Percentiles rank a stretch among this genome's conserved stretches.
Conservation (phyloP, 2,329 filamentous ascomycete genomes). For the Dactylonectria estremocensis region DNA sequence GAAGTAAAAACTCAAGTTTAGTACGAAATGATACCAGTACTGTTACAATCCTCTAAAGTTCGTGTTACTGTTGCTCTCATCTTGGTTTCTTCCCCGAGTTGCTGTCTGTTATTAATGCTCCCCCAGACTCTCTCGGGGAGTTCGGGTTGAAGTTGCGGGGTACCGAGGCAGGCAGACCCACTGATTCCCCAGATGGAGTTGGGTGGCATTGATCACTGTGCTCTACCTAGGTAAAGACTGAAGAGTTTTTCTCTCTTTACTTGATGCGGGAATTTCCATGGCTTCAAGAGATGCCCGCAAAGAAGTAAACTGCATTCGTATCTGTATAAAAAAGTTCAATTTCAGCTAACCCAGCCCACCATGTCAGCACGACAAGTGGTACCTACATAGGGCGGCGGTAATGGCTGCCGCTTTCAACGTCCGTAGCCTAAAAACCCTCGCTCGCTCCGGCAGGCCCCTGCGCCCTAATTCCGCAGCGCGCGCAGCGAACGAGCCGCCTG, state of each 20-base stretch:
- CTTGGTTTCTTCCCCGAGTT: background rate
- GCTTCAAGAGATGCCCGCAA: background rate
- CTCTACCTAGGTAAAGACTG: background rate
- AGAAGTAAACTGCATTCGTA: background rate
- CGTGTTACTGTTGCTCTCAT: background rate
- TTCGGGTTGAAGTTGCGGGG: background rate
- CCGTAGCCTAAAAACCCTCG: background rate
- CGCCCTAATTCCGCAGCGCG: background rate
- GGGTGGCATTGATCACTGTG: background rate
- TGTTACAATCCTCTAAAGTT: background rate
- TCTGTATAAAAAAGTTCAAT: background rate
- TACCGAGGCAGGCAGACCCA: background rate
- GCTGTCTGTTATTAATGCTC: background rate
- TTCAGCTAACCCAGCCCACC: background rate
- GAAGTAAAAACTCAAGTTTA: slow-evolving; percentile 7
- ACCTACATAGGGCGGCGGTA: no score
- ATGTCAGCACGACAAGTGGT: no score
- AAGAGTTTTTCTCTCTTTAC: background rate
- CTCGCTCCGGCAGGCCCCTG: background rate
- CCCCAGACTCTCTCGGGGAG: background rate
- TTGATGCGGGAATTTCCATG: background rate
- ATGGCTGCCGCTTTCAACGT: background rate
- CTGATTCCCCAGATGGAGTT: background rate
- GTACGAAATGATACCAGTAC: background rate
- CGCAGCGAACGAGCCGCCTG: background rate